These are phyloP conservation scores for Aspergillus transmontanensis DNA, from an alignment of 2,329 filamentous ascomycete genomes.

Conservation along the genomic window DNA sequence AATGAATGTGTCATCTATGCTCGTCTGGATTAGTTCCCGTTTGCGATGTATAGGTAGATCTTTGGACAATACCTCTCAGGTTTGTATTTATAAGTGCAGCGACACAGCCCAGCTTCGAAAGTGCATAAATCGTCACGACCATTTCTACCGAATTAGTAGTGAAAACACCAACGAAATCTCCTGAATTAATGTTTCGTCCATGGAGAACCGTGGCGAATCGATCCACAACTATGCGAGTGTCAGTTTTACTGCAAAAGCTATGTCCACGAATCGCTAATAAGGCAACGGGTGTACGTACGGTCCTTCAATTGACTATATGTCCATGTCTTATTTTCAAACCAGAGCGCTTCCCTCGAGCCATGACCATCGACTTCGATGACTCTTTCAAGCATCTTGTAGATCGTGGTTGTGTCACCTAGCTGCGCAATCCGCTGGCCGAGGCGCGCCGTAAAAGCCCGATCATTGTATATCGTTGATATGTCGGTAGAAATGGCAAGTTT, in stretches of 20 bases:
- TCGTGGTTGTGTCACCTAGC: slow-evolving; percentile 42
- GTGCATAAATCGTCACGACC: slow-evolving; percentile 46
- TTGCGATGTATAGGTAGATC: not conserved
- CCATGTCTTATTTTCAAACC: slow-evolving; percentile 54
- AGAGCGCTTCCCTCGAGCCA: slow-evolving; percentile 45
- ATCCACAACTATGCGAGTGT: slow-evolving; percentile 41
- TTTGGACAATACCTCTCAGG: slow-evolving; percentile 42
- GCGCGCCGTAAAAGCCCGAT: slow-evolving; percentile 37
- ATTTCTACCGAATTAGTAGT: slow-evolving; percentile 54
- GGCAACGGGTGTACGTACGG: slow-evolving; percentile 31
- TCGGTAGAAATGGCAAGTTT: slow-evolving; percentile 46
- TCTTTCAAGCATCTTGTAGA: slow-evolving; percentile 48
- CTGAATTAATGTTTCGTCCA: slow-evolving; percentile 37
- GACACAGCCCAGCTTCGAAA: slow-evolving; percentile 51
- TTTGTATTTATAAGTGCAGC: slow-evolving; percentile 52
- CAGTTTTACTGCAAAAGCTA: slow-evolving; percentile 10
- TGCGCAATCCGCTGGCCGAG: slow-evolving; percentile 39
- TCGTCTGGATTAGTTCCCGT: not conserved
- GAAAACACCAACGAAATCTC: slow-evolving; percentile 51
- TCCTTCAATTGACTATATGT: slow-evolving; percentile 50
- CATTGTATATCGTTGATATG: slow-evolving; percentile 36
- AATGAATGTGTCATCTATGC: slow-evolving; percentile 45
- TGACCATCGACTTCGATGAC: slow-evolving; percentile 43
- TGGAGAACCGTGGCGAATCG: slow-evolving; percentile 48
- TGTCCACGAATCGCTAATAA: not conserved